A percentile compares a stretch with the other conserved stretches of the same genome.
These are phyloP conservation scores for Olyra latifolia DNA, from an alignment of 176 grass and related monocot species.

Conservation along the genomic window DNA sequence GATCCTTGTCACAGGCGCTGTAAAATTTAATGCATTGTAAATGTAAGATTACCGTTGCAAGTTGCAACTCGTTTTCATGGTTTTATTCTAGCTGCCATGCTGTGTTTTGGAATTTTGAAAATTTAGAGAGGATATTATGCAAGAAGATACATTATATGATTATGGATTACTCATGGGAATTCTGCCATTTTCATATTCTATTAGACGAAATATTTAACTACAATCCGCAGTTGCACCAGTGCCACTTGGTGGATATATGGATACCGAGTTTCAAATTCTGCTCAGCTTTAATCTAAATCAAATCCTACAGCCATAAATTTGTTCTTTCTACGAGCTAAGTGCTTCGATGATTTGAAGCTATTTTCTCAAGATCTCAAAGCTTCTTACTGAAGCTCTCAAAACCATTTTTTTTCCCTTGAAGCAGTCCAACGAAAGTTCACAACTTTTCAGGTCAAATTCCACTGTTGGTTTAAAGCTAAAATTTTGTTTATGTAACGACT, in stretches of 20 bases:
- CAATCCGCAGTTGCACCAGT: not conserved
- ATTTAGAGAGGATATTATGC: not conserved
- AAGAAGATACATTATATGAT: not conserved
- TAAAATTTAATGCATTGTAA: not conserved
- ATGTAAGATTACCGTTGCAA: not conserved
- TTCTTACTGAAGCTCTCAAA: too few relatives aligned
- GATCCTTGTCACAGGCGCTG: not conserved
- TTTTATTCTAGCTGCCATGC: not conserved
- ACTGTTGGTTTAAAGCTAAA: too few relatives aligned
- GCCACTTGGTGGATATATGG: not conserved
- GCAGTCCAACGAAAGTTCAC: too few relatives aligned
- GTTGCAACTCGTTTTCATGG: not conserved
- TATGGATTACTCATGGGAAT: not conserved
- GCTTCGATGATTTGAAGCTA: too few relatives aligned
- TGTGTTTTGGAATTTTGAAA: not conserved
- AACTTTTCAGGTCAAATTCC: too few relatives aligned
- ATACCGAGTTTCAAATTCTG: too few relatives aligned
- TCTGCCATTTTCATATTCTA: not conserved
- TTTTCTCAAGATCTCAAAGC: too few relatives aligned
- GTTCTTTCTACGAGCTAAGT: too few relatives aligned
- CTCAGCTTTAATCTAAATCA: too few relatives aligned
- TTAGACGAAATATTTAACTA: not conserved
- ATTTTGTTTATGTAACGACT: too few relatives aligned
- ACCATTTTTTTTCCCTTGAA: too few relatives aligned
- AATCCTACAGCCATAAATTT: too few relatives aligned